Base-by-base conservation (phyloP, 345 rosid genomes). In the Trapa bicornis region DNA sequence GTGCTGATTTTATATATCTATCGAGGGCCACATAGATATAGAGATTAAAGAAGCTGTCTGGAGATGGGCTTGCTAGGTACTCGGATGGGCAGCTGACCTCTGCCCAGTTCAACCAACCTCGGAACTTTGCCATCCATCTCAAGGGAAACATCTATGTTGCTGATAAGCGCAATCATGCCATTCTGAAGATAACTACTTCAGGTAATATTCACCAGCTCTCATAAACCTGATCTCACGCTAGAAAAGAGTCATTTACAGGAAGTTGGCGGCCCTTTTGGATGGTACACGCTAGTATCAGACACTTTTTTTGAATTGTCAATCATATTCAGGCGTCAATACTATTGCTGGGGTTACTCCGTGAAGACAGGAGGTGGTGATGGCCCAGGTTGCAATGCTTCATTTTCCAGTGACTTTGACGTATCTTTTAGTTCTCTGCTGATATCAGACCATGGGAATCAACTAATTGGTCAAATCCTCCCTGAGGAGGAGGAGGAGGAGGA, bases 111-210 rank as follows among this genome's bases (percentile, higher is more conserved):
- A 72, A 63, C 5, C 75, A 77, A 1, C 86, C 96, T 1, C 80
- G 60, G 69, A 79, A 81, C 70, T 80, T 89, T 48, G 73, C 92
- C 1, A 67, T 83, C 48, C 89, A 89, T 80, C 66, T 72, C 38
- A 81, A 75, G 76, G 96, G 92, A 37, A 86, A 89, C 72, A 67
- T 86, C 5, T 89, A 89, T 71, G 87, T 89, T 64, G 87, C 90
- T 70, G 96, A 89, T 75, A 75, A 45, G 74, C 66, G 9, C 57
- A 86, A 89, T 65, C 65, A 74, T 41, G 84, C 66, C 39, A 87
- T 89, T 37, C 84, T 88, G 72, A 86, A 86, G 79, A 86, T 89
- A 66, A 79, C 77, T 37, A 65, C 66, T 65, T 81, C 85, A 70
- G 92, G 92, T 89, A 68, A 43, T 48, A 1, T 39, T 38, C 45